Evolutionary conservation across 257 asterid genomes (phyloP), one percentile per base, ranked within the genome.

Genomic region (Schizonepeta tenuifolia): DNA sequence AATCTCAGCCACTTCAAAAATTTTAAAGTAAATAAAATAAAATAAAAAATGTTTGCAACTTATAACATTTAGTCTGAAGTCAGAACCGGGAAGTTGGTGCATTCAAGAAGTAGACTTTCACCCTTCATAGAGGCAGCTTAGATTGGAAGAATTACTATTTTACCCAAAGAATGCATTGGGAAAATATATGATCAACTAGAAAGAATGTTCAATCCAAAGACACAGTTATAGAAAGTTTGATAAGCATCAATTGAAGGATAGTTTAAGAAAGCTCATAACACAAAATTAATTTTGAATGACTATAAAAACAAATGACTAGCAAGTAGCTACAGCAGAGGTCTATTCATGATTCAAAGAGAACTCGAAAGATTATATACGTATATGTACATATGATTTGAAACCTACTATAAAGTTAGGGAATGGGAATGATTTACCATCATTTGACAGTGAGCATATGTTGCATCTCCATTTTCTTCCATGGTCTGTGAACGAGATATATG

Each of bases 391-490:
- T 24, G 26, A 24, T 24, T 11, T 55, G 51, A 71, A 28, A 59
- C 60, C 33, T 28, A 38, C 57, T 53, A 53, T 44, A 55, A 78
- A 46, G n/a, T 51, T 54, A 24, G 26, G 26, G 26, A 24, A 24
- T 7, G 31, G 20, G 26, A 62, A 60, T 75, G 41, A 71, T 26
- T 71, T 77, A 90, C 97, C 98, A 61, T 92, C 90, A 80, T 92
- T 92, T 62, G 83, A 86, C 70, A 83, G 78, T 24, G 93, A 81
- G 75, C 98, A 90, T 57, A 92, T 88, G 77, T 92, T 92, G 86
- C 97, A 92, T 72, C 82, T 86, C 97, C 97, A 92, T 83, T 84
- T 88, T 79, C 92, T 87, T 73, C 96, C 98, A 77, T 83, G 79
- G 47, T 92, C 96, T 33, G 89, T 76, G 79, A 90, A 92, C n/a